These are phyloP conservation scores for Aspergillus tanneri DNA, from an alignment of 2,329 filamentous ascomycete species.

Conservation along the genomic window DNA sequence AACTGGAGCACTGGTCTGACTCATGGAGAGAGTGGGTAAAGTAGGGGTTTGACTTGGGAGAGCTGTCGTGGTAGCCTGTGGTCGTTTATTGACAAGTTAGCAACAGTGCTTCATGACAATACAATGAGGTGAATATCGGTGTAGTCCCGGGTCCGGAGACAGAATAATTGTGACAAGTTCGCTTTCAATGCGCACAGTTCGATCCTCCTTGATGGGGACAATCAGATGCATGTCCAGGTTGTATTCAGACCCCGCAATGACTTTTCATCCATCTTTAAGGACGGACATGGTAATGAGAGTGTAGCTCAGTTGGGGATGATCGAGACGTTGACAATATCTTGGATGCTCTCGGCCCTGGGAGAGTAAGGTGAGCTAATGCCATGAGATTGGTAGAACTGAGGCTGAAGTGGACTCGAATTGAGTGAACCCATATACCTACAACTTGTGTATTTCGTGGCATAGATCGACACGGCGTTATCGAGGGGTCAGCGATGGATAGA, in stretches of 20 bases:
- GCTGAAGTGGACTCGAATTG: too few relatives aligned
- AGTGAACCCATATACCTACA: too few relatives aligned
- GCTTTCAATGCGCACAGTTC: conserved; percentile 62
- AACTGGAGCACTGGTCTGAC: conserved; percentile 80
- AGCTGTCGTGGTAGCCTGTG: conserved; percentile 67
- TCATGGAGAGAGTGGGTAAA: conserved; percentile 70
- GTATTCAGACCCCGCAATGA: conserved; percentile 79
- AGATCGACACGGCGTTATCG: background rate
- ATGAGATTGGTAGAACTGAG: too few relatives aligned
- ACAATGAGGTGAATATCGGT: conserved; percentile 44
- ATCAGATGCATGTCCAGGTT: conserved; percentile 68
- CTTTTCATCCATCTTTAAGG: conserved; percentile 65
- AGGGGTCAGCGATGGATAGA: background rate
- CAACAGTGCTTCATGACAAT: too few relatives aligned
- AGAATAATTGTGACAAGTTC: conserved; percentile 65
- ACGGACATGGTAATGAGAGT: background rate
- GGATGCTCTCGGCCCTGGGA: too few relatives aligned
- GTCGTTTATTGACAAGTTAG: background rate
- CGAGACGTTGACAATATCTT: background rate
- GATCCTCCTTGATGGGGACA: conserved; percentile 71
- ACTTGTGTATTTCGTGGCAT: too few relatives aligned
- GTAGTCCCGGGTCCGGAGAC: conserved; percentile 70
- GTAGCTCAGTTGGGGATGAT: background rate
- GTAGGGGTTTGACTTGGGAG: conserved; percentile 71
- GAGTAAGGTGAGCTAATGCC: too few relatives aligned